Evolutionary conservation across 331 rosid genomes (phyloP).

Genomic region (Acacia pycnantha): DNA sequence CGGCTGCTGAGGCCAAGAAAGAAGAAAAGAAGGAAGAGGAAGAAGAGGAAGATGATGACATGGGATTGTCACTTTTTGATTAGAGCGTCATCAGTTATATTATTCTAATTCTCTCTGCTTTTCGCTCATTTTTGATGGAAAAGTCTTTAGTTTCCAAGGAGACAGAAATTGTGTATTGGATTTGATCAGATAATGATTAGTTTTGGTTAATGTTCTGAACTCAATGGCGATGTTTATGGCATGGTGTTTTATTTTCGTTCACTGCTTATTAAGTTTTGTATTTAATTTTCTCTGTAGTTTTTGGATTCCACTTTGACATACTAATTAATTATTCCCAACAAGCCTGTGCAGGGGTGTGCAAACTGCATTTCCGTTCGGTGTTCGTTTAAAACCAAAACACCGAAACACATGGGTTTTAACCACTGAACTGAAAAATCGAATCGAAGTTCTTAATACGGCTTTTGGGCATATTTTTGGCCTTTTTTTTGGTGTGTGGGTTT

Average conservation of each 20-base stretch:
- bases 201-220: not conserved
- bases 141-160: not conserved
- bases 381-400: too few species aligned
- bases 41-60: constrained; percentile 82
- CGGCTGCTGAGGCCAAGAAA: constrained; percentile 56
- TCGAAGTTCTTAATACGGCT: too few species aligned
- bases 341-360: too few species aligned
- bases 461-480: too few species aligned
- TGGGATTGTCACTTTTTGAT: constrained; percentile 92
- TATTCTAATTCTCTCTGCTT: constrained; percentile 4
- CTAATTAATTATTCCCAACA: too few species aligned
- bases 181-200: constrained; percentile 17
- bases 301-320: not conserved
- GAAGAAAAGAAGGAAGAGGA: constrained; percentile 59
- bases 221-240: not conserved
- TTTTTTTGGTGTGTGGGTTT: too few species aligned
- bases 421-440: too few species aligned
- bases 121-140: constrained; percentile 27
- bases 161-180: constrained; percentile 27
- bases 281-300: not conserved
- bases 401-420: too few species aligned
- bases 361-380: too few species aligned
- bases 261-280: too few species aligned
- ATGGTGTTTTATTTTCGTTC: not conserved
- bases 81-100: constrained; percentile 30